These are phyloP conservation scores for Pseudozyma pruni DNA, from an alignment of 1,284 basidiomycete genomes.

Conservation along the genomic window DNA sequence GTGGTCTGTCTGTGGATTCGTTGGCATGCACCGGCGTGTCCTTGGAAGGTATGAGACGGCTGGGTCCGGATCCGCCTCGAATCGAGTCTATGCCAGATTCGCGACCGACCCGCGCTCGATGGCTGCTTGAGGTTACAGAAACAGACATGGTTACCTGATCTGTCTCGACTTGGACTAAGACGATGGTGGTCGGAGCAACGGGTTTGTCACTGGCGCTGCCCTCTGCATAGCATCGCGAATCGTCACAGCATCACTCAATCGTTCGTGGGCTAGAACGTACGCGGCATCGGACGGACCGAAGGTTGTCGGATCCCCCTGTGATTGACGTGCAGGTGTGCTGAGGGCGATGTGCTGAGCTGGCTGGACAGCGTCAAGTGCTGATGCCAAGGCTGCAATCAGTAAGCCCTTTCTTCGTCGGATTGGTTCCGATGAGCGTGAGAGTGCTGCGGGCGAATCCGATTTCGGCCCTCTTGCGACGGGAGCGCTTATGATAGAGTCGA, in stretches of 20 bases:
- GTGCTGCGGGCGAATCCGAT: not conserved
- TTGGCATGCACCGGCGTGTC: not conserved
- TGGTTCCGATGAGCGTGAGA: constrained; percentile 3
- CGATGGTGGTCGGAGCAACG: not conserved
- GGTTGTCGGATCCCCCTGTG: too few relatives aligned
- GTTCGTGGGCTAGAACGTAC: too few relatives aligned
- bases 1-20: not conserved
- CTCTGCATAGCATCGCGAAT: not conserved
- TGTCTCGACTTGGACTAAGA: too few relatives aligned
- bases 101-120: not conserved
- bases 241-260: not conserved
- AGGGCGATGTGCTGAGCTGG: not conserved
- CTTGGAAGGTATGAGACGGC: not conserved
- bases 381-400: too few relatives aligned
- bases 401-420: constrained; percentile 2
- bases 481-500: too few relatives aligned
- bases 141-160: constrained; percentile 2
- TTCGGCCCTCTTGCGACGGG: too few relatives aligned
- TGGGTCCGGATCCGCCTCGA: too few relatives aligned
- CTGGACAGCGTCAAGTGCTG: not conserved
- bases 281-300: too few relatives aligned
- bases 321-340: not conserved
- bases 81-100: not conserved
- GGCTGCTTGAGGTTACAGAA: not conserved
- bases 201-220: constrained; percentile 1